Conservation (phyloP, 192 early-diverging fungal genomes). For the Ambispora gerdemannii region DNA sequence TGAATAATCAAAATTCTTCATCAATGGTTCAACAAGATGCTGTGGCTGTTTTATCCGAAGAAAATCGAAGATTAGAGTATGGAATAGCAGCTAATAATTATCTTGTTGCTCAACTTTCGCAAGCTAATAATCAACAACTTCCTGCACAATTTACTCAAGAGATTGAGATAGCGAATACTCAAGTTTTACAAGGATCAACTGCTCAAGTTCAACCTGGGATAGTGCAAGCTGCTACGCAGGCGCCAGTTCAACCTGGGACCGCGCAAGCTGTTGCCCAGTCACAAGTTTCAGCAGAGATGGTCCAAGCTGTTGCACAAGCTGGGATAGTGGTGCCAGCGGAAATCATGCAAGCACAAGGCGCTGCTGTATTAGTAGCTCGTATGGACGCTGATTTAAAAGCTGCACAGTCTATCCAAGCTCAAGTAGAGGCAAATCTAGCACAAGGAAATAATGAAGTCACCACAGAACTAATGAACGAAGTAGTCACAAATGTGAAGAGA, state of each 20-base stretch:
- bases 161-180: neutral
- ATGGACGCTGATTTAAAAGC: neutral
- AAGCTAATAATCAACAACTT: neutral
- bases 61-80: neutral
- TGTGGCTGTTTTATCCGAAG: neutral
- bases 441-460: neutral
- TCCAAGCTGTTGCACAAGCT: neutral
- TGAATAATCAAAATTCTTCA: neutral
- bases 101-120: neutral
- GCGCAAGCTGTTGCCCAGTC: neutral
- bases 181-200: neutral
- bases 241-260: neutral
- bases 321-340: neutral
- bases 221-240: slow-evolving; percentile 8
- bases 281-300: neutral
- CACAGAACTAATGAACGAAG: neutral
- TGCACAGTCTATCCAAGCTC: neutral
- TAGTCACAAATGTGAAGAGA: neutral
- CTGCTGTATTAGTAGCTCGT: neutral
- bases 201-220: slow-evolving; percentile 2
- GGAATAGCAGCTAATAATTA: neutral
- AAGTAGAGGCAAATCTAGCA: neutral
- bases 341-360: neutral
- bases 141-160: neutral
- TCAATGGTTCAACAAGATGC: neutral